A percentile compares a stretch with the other conserved stretches of the same genome.
phyloP scores from a whole-genome alignment of 106 monocot species.

The Triglochin maritima region DNA sequence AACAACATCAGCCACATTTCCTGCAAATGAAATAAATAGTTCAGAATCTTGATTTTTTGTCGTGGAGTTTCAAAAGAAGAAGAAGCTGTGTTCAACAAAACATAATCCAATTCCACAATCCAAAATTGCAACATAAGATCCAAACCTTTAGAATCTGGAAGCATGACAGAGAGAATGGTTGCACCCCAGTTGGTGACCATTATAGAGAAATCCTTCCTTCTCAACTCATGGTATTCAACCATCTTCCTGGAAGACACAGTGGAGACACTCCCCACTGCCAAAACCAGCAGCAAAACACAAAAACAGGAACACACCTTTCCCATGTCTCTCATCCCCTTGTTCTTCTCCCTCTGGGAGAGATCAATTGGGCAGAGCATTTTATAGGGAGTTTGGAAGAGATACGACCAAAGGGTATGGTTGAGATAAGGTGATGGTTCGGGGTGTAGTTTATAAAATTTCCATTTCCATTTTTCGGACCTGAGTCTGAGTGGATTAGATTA shows the following conservation, averaged over 20 bases:
- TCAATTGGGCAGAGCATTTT: too few relatives aligned
- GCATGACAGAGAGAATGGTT: slow-evolving; percentile 57
- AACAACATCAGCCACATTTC: slow-evolving; percentile 61
- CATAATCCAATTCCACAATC: background rate
- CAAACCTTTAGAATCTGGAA: slow-evolving; percentile 70
- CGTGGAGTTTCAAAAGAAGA: background rate
- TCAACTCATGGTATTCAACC: slow-evolving; percentile 50
- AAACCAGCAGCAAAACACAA: slow-evolving; percentile 6
- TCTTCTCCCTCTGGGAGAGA: too few relatives aligned
- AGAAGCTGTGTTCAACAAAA: slow-evolving; percentile 5
- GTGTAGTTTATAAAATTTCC: too few relatives aligned
- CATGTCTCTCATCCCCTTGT: too few relatives aligned
- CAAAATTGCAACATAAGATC: background rate
- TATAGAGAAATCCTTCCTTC: slow-evolving; percentile 71
- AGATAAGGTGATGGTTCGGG: too few relatives aligned
- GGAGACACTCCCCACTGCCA: slow-evolving; percentile 8
- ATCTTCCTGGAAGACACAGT: slow-evolving; percentile 8
- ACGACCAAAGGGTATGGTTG: too few relatives aligned
- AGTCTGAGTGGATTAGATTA: too few relatives aligned
- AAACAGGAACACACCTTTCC: background rate
- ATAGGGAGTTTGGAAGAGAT: too few relatives aligned
- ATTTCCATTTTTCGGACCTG: too few relatives aligned
- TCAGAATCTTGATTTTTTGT: too few relatives aligned
- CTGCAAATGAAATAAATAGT: slow-evolving; percentile 16
- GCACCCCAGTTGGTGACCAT: slow-evolving; percentile 83